Evolutionary conservation across 495 filamentous ascomycete genomes (phyloP).

Genomic region (Glarea lozoyensis): DNA sequence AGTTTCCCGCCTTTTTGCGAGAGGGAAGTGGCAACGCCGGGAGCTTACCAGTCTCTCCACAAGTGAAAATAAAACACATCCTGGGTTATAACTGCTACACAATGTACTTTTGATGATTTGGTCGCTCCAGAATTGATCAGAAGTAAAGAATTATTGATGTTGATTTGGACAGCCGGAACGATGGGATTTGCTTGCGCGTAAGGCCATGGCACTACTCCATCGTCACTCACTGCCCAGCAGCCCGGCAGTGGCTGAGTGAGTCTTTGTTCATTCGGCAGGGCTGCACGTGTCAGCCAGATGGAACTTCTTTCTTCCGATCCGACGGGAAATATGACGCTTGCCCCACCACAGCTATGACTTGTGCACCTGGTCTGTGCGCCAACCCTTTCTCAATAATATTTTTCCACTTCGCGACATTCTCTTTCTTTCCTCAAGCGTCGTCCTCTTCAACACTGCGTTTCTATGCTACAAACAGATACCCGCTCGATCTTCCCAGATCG

Average conservation of each 20-base stretch:
- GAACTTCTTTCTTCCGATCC: too few species aligned
- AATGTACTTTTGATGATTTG: background rate
- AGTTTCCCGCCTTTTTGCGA: background rate
- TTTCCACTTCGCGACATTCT: constrained; percentile 15
- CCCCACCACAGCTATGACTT: too few species aligned
- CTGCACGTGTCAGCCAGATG: too few species aligned
- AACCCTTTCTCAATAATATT: too few species aligned
- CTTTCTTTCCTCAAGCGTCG: constrained; percentile 57
- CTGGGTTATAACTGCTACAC: background rate
- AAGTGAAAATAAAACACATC: constrained; percentile 51
- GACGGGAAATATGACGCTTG: too few species aligned
- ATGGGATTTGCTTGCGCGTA: background rate
- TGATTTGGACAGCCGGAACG: background rate
- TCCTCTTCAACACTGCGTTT: constrained; percentile 98
- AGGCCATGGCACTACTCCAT: background rate
- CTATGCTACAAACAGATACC: constrained; percentile 92
- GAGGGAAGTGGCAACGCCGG: background rate
- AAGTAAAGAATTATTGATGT: too few species aligned
- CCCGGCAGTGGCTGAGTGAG: too few species aligned
- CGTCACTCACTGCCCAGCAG: too few species aligned
- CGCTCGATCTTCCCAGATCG: constrained; percentile 8
- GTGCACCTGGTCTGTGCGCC: too few species aligned
- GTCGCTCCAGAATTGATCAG: too few species aligned
- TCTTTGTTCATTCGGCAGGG: too few species aligned
- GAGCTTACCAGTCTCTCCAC: constrained; percentile 40